These are phyloP conservation scores for Cercospora sesami DNA, from an alignment of 2,329 filamentous ascomycete species.

Conservation along the genomic window DNA sequence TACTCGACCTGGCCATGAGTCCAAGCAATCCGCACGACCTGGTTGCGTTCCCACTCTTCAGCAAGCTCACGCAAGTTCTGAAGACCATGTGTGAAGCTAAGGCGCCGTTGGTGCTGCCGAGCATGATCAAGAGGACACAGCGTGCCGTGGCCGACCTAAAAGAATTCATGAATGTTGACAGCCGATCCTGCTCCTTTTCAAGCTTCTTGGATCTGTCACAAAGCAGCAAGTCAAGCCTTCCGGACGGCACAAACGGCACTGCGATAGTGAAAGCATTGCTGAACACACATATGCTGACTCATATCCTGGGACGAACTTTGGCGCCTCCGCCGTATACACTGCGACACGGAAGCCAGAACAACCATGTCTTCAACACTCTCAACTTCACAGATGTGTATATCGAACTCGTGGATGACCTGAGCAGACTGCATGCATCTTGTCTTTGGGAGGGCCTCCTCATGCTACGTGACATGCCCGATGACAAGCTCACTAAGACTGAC, in stretches of 20 bases:
- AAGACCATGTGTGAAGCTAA: conserved; percentile 77
- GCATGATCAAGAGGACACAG: conserved; percentile 73
- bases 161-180: conserved; percentile 56
- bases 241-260: conserved; percentile 61
- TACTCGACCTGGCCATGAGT: conserved; percentile 80
- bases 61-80: conserved; percentile 71
- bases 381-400: conserved; percentile 85
- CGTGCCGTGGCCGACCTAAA: conserved; percentile 66
- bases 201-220: conserved; percentile 25
- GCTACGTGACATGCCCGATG: conserved; percentile 69
- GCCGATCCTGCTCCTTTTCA: conserved; percentile 26
- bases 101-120: conserved; percentile 77
- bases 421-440: conserved; percentile 73
- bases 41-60: conserved; percentile 65
- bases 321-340: conserved; percentile 33
- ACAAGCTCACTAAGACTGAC: conserved; percentile 57
- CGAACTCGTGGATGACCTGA: conserved; percentile 70
- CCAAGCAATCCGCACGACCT: conserved; percentile 77
- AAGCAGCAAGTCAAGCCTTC: conserved; percentile 34
- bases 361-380: conserved; percentile 70
- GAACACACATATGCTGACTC: conserved; percentile 72
- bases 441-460: conserved; percentile 83
- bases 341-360: conserved; percentile 53
- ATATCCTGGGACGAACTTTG: conserved; percentile 58
- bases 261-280: conserved; percentile 75